phyloP scores from a whole-genome alignment of 2,329 filamentous ascomycete species.

The Alternaria infectoria region DNA sequence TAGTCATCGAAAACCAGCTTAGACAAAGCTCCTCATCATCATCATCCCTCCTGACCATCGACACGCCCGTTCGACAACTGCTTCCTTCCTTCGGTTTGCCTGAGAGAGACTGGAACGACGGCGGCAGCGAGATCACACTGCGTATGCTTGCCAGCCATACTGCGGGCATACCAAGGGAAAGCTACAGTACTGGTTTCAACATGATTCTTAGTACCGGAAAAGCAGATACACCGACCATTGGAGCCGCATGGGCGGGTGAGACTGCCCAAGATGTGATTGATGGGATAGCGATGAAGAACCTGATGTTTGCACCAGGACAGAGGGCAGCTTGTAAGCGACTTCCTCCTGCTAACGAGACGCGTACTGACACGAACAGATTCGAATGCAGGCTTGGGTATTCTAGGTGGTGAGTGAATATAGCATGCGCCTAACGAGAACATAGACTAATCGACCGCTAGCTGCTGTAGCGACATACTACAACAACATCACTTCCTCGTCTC shows the following conservation, averaged over 20 bases:
- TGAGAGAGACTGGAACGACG: conserved; percentile 36
- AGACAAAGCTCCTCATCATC: not conserved
- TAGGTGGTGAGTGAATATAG: conserved; percentile 18
- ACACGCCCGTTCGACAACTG: conserved; percentile 29
- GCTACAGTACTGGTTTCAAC: conserved; percentile 40
- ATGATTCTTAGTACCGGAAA: conserved; percentile 31
- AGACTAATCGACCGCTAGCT: conserved; percentile 6
- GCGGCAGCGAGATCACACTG: conserved; percentile 41
- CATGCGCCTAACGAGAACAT: not conserved
- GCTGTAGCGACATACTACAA: conserved; percentile 36
- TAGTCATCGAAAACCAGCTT: conserved; percentile 26
- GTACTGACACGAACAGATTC: conserved; percentile 21
- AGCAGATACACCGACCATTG: conserved; percentile 32
- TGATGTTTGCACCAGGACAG: conserved; percentile 42
- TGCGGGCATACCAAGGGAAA: conserved; percentile 36
- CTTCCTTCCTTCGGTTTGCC: conserved; percentile 33
- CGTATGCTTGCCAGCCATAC: conserved; percentile 43
- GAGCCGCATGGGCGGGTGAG: conserved; percentile 31
- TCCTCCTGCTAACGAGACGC: not conserved
- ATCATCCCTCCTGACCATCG: conserved; percentile 18
- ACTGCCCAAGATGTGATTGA: conserved; percentile 28
- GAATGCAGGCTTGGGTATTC: conserved; percentile 36
- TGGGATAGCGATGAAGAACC: conserved; percentile 16
- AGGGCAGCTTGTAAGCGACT: conserved; percentile 26
- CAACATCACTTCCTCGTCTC: conserved; percentile 16